A percentile compares a stretch with the other conserved stretches of the same genome.
Evolutionary conservation across 2,329 filamentous ascomycete genomes (phyloP).

Genomic region (Cladosporium phlei): DNA sequence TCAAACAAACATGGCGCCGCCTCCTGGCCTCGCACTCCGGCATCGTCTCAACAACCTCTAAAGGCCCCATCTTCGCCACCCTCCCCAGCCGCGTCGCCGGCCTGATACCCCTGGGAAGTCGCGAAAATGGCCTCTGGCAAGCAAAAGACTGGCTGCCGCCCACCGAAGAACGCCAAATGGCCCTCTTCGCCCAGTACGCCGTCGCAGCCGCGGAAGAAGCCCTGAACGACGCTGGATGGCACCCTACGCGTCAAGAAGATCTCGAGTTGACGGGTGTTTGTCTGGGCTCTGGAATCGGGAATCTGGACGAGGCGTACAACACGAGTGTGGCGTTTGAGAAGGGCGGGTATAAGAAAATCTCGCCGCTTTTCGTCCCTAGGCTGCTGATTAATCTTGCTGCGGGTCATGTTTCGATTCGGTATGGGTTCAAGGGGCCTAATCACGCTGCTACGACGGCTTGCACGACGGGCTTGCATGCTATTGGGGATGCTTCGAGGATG

Average conservation of each 20-base stretch:
- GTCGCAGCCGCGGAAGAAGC: constrained; percentile 84
- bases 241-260: constrained; percentile 55
- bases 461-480: constrained; percentile 89
- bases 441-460: constrained; percentile 92
- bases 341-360: constrained; percentile 84
- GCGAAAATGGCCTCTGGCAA: constrained; percentile 43
- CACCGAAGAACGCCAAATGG: constrained; percentile 71
- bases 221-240: constrained; percentile 75
- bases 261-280: constrained; percentile 81
- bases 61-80: constrained; percentile 60
- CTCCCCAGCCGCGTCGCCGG: constrained; percentile 83
- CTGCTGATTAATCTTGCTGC: constrained; percentile 93
- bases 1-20: constrained; percentile 72
- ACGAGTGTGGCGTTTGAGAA: constrained; percentile 72
- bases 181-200: constrained; percentile 87
- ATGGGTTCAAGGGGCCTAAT: constrained; percentile 84
- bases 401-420: constrained; percentile 88
- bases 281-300: constrained; percentile 91
- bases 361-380: constrained; percentile 86
- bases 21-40: constrained; percentile 76
- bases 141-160: constrained; percentile 41
- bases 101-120: constrained; percentile 61
- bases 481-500: constrained; percentile 89
- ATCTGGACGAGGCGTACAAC: constrained; percentile 82
- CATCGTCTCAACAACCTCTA: constrained; percentile 65